phyloP scores from a whole-genome alignment of 2,329 filamentous ascomycete species.

The Curvularia sp. region DNA sequence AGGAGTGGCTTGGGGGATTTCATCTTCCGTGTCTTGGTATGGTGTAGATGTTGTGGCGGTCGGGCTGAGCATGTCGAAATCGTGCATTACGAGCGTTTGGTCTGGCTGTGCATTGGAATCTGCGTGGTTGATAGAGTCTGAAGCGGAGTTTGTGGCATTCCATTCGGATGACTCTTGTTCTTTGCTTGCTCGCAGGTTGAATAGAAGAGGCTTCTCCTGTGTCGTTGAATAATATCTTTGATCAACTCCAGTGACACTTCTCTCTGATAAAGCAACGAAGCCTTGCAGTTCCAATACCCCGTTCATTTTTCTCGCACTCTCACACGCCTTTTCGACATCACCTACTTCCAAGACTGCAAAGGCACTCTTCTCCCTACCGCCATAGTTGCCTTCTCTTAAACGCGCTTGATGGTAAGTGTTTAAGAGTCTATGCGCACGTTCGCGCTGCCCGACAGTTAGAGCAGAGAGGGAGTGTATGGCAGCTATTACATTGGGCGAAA shows the following conservation, averaged over 20 bases:
- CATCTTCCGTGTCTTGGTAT: not conserved
- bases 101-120: not conserved
- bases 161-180: not conserved
- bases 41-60: not conserved
- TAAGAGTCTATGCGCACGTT: conserved; percentile 21
- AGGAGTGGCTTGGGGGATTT: too few relatives aligned
- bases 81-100: not conserved
- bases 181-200: not conserved
- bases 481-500: conserved; percentile 4
- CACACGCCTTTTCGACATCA: conserved; percentile 23
- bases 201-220: not conserved
- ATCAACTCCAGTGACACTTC: not conserved
- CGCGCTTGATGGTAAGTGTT: conserved; percentile 22
- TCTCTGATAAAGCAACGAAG: not conserved
- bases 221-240: not conserved
- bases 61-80: not conserved
- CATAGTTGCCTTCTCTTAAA: conserved; percentile 11
- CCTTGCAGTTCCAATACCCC: not conserved
- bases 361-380: not conserved
- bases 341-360: conserved; percentile 12
- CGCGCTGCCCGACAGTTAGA: conserved; percentile 16
- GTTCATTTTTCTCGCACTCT: conserved; percentile 20
- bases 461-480: conserved; percentile 17
- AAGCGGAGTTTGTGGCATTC: not conserved
- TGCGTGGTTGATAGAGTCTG: not conserved